Conservation (phyloP, 805 yeast genomes). For the Starmerella bombi region DNA sequence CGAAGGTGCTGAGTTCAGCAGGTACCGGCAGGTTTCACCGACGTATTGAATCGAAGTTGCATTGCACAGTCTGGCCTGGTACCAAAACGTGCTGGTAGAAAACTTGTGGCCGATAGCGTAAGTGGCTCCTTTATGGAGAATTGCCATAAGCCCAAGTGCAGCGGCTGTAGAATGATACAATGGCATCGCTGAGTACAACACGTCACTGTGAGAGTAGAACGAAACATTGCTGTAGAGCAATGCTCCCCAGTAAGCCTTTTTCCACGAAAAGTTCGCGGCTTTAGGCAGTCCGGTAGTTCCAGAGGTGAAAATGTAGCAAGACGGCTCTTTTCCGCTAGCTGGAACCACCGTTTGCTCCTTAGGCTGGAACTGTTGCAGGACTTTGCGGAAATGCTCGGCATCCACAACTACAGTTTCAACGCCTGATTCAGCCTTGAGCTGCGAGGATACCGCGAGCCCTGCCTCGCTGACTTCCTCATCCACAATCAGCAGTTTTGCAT, state of each 20-base stretch:
- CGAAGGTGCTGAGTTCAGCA: slow-evolving; percentile 50
- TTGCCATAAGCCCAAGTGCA: slow-evolving; percentile 66
- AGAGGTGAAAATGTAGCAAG: slow-evolving; percentile 71
- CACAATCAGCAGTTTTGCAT: slow-evolving; percentile 49
- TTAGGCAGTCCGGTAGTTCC: slow-evolving; percentile 95
- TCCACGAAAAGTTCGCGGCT: slow-evolving; percentile 87
- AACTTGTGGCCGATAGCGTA: slow-evolving; percentile 69
- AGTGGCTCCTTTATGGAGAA: slow-evolving; percentile 54
- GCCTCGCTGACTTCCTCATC: slow-evolving; percentile 55
- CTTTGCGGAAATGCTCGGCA: slow-evolving; percentile 36
- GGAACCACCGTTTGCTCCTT: slow-evolving; percentile 28
- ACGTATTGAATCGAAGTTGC: slow-evolving; percentile 86
- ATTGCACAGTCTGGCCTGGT: slow-evolving; percentile 55
- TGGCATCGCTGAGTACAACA: slow-evolving; percentile 86
- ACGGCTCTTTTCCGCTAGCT: slow-evolving; percentile 47
- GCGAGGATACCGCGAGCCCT: slow-evolving; percentile 38
- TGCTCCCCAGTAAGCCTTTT: slow-evolving; percentile 63
- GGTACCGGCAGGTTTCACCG: slow-evolving; percentile 86
- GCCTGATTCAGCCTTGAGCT: slow-evolving; percentile 25
- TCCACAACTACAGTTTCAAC: slow-evolving; percentile 19
- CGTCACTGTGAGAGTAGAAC: slow-evolving; percentile 41
- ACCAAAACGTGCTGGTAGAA: slow-evolving; percentile 78
- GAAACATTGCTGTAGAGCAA: slow-evolving; percentile 56
- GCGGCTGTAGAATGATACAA: slow-evolving; percentile 91
- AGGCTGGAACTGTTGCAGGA: slow-evolving; percentile 5